phyloP scores from a whole-genome alignment of 345 rosid genomes.

The Lenwebbia sp. region DNA sequence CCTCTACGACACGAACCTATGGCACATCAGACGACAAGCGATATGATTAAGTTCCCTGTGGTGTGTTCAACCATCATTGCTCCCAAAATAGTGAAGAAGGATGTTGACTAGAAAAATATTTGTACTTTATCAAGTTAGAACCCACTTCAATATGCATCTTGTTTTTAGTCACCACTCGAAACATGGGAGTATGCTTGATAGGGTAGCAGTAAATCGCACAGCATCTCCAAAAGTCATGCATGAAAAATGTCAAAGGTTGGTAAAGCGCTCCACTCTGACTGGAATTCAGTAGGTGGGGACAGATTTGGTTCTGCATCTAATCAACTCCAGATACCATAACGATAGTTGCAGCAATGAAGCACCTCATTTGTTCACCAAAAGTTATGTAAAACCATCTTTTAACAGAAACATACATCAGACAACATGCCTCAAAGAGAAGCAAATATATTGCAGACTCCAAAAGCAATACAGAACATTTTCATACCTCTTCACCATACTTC shows the following conservation, averaged over 20 bases:
- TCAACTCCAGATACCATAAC: not conserved
- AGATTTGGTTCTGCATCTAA: not conserved
- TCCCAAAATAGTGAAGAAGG: not conserved
- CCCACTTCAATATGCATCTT: not conserved
- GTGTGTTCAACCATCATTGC: not conserved
- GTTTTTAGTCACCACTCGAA: not conserved
- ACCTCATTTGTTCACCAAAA: not conserved
- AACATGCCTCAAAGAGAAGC: not conserved
- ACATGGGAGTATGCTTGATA: not conserved
- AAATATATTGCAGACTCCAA: not conserved
- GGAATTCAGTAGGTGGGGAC: not conserved
- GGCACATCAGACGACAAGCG: not conserved
- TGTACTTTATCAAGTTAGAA: not conserved
- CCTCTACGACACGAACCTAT: slow-evolving; percentile 97
- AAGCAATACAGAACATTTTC: not conserved
- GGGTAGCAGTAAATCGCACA: not conserved
- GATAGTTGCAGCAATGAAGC: not conserved
- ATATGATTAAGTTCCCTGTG: not conserved
- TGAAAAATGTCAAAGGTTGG: not conserved
- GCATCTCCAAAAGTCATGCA: not conserved
- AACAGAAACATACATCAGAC: not conserved
- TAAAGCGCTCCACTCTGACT: not conserved
- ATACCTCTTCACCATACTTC: slow-evolving; percentile 87
- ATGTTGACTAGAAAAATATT: not conserved
- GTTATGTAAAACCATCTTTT: not conserved